Conservation (phyloP, 768 basidiomycete species). For the Myochromella boudieri region DNA sequence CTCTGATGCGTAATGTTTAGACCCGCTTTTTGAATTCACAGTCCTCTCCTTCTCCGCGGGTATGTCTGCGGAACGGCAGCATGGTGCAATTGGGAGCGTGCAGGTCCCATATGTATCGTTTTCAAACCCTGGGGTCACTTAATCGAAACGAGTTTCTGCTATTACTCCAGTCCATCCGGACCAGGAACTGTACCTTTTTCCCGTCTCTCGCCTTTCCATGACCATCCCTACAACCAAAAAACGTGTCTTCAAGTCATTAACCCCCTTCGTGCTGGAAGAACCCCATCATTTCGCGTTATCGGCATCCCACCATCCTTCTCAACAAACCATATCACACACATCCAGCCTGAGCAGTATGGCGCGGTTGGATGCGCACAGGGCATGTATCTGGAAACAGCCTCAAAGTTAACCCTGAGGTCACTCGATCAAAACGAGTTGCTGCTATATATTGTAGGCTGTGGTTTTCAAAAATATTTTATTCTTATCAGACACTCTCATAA, state of each 20-base stretch:
- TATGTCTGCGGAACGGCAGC: constrained; percentile 20
- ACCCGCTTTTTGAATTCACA: too few species aligned
- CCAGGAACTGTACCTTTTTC: background rate
- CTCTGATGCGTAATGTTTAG: too few species aligned
- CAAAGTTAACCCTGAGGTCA: constrained; percentile 22
- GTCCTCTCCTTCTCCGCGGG: background rate
- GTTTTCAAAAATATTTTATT: too few species aligned
- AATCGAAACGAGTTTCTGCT: constrained; percentile 22
- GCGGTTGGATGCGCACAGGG: background rate
- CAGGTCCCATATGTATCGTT: constrained; percentile 14
- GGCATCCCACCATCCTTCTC: too few species aligned
- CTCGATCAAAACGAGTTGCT: constrained; percentile 22
- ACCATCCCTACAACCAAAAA: too few species aligned
- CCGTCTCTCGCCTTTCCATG: too few species aligned
- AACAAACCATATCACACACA: too few species aligned
- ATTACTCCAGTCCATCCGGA: background rate
- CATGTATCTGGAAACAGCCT: background rate
- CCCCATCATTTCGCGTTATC: too few species aligned
- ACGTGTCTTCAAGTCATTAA: too few species aligned
- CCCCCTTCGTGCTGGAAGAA: too few species aligned
- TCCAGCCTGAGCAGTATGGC: background rate
- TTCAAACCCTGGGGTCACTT: constrained; percentile 18
- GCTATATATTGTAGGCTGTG: constrained; percentile 3
- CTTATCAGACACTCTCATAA: too few species aligned
- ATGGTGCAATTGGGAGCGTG: constrained; percentile 24